Evolutionary conservation across 306 rosid species (phyloP), one percentile per base, ranked within the genome.

Genomic region (Potentilla sterilis): DNA sequence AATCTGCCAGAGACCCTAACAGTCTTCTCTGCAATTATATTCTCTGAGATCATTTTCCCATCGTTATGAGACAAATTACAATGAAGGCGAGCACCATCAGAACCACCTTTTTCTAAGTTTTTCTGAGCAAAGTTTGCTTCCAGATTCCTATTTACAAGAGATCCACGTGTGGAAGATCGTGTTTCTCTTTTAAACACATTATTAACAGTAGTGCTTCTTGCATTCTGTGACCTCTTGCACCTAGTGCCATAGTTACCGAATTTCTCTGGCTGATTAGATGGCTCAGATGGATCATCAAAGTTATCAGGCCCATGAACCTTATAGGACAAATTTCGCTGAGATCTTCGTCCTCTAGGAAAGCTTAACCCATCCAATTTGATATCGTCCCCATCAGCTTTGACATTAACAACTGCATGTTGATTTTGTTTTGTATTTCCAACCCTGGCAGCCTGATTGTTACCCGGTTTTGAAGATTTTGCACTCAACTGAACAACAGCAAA

Each of bases 341-440:
- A 95, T 79, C 96, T 86, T 83, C 84, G 82, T 72, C 89, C 64
- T 71, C 64, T 80, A 61, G 88, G 86, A 82, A 72, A 84, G 77
- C 73, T 84, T 22, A 77, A 52, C 4, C 73, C 70, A 76, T 76
- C 77, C 59, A 71, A 70, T 37, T 82, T 62, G 73, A 62, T 12
- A 16, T 67, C 79, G 51, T 78, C 35, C 43, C 75, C 22, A 83
- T 61, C 62, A 80, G 66, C 73, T 80, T 63, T 77, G 62, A 69
- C 76, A 81, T 75, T 81, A 34, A 73, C 70, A 72, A 78, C 67
- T 32, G 66, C 75, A 62, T 70, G 78, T 68, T 69, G 85, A 79
- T 83, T 75, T 54, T 44, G 43, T 52, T 82, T 70, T 38, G 67
- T 8, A 74, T 65, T 85, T 76, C 65, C 75, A 59, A 32, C 76